These are phyloP conservation scores for Camellia sinensis DNA, from an alignment of 148 eudicot species.

Conservation along the genomic window DNA sequence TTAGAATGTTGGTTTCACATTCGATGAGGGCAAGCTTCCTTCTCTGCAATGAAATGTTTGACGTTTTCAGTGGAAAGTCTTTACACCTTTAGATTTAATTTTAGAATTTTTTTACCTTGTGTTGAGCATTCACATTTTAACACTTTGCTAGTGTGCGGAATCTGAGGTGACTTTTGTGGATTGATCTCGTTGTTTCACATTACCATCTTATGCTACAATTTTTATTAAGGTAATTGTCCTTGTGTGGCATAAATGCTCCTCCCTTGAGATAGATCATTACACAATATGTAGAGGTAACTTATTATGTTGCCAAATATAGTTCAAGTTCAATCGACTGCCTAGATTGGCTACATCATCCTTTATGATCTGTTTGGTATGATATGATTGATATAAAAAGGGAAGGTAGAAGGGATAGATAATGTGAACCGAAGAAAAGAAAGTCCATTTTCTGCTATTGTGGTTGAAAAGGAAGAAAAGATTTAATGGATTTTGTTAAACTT, in stretches of 20 bases:
- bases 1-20: too few relatives aligned
- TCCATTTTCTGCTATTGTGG: too few relatives aligned
- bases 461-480: too few relatives aligned
- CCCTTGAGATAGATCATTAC: background rate
- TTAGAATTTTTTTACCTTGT: too few relatives aligned
- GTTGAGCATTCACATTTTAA: too few relatives aligned
- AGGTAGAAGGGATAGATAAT: background rate
- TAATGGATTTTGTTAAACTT: too few relatives aligned
- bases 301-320: background rate
- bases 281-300: background rate
- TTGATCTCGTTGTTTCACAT: background rate
- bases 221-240: background rate
- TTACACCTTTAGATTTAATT: too few relatives aligned
- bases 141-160: background rate
- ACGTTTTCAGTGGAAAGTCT: too few relatives aligned
- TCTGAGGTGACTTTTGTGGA: background rate
- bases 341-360: background rate
- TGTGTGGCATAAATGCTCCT: background rate
- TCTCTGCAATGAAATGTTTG: too few relatives aligned
- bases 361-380: background rate
- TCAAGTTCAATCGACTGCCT: background rate
- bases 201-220: background rate
- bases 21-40: too few relatives aligned
- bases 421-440: background rate
- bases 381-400: background rate